phyloP scores from a whole-genome alignment of 2,329 filamentous ascomycete genomes.

The Paracorniculantispora psalliotae region DNA sequence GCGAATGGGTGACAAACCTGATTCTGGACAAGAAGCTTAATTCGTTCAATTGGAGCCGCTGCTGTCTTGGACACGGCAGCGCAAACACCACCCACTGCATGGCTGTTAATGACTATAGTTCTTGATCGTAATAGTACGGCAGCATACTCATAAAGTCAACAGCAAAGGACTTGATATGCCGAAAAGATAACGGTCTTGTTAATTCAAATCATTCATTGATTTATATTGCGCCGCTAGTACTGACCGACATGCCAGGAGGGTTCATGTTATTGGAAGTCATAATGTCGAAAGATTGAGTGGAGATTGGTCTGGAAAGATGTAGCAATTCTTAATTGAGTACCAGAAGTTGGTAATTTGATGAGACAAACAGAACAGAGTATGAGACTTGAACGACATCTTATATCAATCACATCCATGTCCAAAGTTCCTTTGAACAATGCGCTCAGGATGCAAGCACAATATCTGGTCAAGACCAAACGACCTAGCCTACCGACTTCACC shows the following conservation, averaged over 20 bases:
- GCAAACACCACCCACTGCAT: conserved; percentile 96
- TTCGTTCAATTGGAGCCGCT: conserved; percentile 99
- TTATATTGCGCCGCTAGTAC: not conserved
- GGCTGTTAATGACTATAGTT: conserved; percentile 18
- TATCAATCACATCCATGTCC: not conserved
- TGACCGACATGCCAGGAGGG: not conserved
- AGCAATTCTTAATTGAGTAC: too few relatives aligned
- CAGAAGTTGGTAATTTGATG: too few relatives aligned
- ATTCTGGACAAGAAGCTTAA: conserved; percentile 99
- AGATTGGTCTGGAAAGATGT: not conserved
- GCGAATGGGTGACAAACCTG: conserved; percentile 65
- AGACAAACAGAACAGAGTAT: not conserved
- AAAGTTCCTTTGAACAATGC: not conserved
- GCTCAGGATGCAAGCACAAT: not conserved
- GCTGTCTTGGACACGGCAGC: conserved; percentile 99
- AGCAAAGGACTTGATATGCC: not conserved
- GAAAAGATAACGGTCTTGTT: not conserved
- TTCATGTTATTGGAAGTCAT: not conserved
- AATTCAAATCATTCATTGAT: not conserved
- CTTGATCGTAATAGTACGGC: not conserved
- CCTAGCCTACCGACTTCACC: not conserved
- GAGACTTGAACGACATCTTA: not conserved
- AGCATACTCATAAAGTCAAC: not conserved
- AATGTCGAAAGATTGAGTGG: not conserved
- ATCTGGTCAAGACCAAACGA: not conserved